Evolutionary conservation across 2,329 filamentous ascomycete species (phyloP), one percentile per base, ranked within the genome.

Genomic region (Juglanconis oblonga): DNA sequence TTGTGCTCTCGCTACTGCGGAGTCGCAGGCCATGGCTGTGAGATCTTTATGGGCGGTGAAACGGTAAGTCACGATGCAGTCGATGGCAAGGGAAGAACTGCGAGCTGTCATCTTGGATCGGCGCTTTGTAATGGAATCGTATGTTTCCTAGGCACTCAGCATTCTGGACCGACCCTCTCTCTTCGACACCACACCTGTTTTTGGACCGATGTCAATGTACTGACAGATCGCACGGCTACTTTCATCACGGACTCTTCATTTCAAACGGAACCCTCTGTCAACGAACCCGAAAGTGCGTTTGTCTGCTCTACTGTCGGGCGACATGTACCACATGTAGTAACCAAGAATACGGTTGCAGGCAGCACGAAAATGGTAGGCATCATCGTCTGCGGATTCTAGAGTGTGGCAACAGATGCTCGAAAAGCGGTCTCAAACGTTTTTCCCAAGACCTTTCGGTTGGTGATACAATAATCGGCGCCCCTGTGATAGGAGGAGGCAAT

Each of bases 81-180:
- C 56, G 8, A 48, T 58, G 32, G 56, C 40, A 38, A 38, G 36
- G 3, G 49, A 53, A 44, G 56, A 52, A 13, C n/a, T 58, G 32
- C 49, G 52, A 11, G 24, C 5, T 9, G 42, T 51, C 3, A 14
- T 52, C 0, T 36, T 11, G 11, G 40, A 52, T 24, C 8, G 38
- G 7, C 42, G 56, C 5, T 58, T 58, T 24, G 31, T 24, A 11
- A 42, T 58, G 5, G 32, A 52, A 29, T 47, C 33, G 55, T 57
- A 10, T 51, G 36, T 57, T 24, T 24, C 24, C 24, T 24, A 24
- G 24, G 24, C 24, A 24, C 24, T 24, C 24, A 24, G 24, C 24
- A 24, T 24, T 24, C 24, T 24, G 24, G 24, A 24, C 24, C 24
- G 24, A 24, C 24, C 17, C 17, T 24, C 24, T 24, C 24, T 24